Percentiles rank a stretch among this genome's conserved stretches.
These are phyloP conservation scores for Pythium aquatile DNA, from an alignment of 352 stramenopile species.

Conservation along the genomic window DNA sequence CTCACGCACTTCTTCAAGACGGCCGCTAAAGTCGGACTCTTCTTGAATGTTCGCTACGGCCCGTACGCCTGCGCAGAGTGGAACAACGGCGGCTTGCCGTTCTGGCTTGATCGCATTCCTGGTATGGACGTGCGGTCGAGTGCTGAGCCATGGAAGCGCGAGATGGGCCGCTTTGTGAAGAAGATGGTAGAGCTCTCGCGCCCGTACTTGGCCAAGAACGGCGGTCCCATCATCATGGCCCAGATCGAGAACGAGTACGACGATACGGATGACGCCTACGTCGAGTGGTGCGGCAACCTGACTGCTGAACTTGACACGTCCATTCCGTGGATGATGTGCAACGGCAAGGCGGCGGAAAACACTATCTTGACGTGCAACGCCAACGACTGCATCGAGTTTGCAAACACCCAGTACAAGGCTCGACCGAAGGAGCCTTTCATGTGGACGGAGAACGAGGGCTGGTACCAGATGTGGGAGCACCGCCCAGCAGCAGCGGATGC, in stretches of 20 bases:
- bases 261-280: slow-evolving; percentile 47
- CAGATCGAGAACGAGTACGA: slow-evolving; percentile 74
- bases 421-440: slow-evolving; percentile 50
- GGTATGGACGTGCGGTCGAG: slow-evolving; percentile 49
- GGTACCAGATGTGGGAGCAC: slow-evolving; percentile 66
- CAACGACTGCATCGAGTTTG: slow-evolving; percentile 69
- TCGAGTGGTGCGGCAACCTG: slow-evolving; percentile 56
- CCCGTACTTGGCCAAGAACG: slow-evolving; percentile 58
- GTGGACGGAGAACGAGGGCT: slow-evolving; percentile 79
- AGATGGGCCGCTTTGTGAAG: slow-evolving; percentile 63
- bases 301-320: slow-evolving; percentile 49
- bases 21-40: slow-evolving; percentile 50
- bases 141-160: slow-evolving; percentile 37
- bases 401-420: slow-evolving; percentile 37
- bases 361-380: slow-evolving; percentile 68
- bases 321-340: slow-evolving; percentile 80
- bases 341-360: slow-evolving; percentile 58
- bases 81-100: slow-evolving; percentile 56
- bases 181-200: slow-evolving; percentile 64
- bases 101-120: slow-evolving; percentile 62
- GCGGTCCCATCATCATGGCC: slow-evolving; percentile 69
- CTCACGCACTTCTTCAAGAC: slow-evolving; percentile 64
- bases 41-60: slow-evolving; percentile 67
- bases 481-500: slow-evolving; percentile 6
- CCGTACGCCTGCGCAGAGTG: slow-evolving; percentile 72